Evolutionary conservation across 129 eudicot species (phyloP).

Genomic region (Ambrosia trifida): DNA sequence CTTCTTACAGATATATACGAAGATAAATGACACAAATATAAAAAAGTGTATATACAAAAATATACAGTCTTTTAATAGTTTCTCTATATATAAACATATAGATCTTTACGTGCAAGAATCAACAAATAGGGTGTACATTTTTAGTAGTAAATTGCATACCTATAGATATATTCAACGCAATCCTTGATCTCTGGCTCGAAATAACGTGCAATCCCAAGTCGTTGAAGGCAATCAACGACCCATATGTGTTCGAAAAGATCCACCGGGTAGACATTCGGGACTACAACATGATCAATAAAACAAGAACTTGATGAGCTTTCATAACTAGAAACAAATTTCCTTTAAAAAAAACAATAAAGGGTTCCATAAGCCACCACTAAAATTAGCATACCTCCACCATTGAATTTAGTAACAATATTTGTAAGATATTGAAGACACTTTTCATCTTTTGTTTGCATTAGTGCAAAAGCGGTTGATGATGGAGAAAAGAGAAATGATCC

Average conservation of each 20-base stretch:
- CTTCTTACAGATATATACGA: not conserved
- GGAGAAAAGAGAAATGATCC: slow-evolving; percentile 96
- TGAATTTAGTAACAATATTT: slow-evolving; percentile 57
- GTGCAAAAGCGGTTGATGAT: slow-evolving; percentile 96
- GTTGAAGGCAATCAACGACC: slow-evolving; percentile 70
- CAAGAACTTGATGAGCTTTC: slow-evolving; percentile 14
- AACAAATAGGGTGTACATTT: not conserved
- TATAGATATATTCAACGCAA: slow-evolving; percentile 55
- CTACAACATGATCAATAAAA: slow-evolving; percentile 33
- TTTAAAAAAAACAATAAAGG: slow-evolving; percentile 2
- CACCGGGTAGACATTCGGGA: slow-evolving; percentile 91
- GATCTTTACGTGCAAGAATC: not conserved
- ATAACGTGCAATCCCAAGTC: slow-evolving; percentile 82
- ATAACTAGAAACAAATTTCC: slow-evolving; percentile 15
- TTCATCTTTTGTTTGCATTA: slow-evolving; percentile 76
- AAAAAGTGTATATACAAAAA: not conserved
- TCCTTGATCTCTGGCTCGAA: slow-evolving; percentile 65
- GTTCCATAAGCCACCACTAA: not conserved
- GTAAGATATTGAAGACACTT: slow-evolving; percentile 73
- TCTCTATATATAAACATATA: not conserved
- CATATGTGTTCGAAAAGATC: slow-evolving; percentile 92
- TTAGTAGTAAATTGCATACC: not conserved
- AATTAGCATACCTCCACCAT: slow-evolving; percentile 76
- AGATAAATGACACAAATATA: not conserved
- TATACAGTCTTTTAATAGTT: not conserved